Evolutionary conservation across 345 rosid genomes (phyloP), one percentile per base, ranked within the genome.

Genomic region (Erysimum cheiranthoides): DNA sequence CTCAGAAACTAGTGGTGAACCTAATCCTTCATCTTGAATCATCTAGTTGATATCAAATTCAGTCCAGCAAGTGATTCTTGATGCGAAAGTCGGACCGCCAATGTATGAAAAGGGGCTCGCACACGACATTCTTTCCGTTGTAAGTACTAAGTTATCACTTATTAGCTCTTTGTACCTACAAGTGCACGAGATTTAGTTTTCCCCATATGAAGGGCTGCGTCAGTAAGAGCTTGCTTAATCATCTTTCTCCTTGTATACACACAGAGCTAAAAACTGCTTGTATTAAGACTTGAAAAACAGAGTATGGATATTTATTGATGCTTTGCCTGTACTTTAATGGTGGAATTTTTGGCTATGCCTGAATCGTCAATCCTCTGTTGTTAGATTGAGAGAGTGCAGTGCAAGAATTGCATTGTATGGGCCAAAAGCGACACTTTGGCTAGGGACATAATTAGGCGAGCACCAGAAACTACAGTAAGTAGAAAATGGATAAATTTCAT

Each of bases 61-160:
- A 66, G 93, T 92, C 54, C 80, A 49, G 63, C 82, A 49, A 83
- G 93, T 92, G 78, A 83, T 95, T 77, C 82, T 95, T 42, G 99
- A 95, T 76, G 96, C 87, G n/a, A 95, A 95, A 83, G 90, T 92
- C 14, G 96, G 99, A 50, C 97, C 97, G 32, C 99, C 93, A 43
- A 81, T 78, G 66, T 84, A 83, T 82, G 99, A 92, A 78, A 89
- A 85, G 74, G 96, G 94, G 25, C 91, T 95, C 30, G 91, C 97
- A 6, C 79, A 85, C 69, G 97, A 95, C 77, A 86, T 95, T 62
- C 88, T 95, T 39, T 86, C 97, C 54, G 80, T 78, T 76, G 98
- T 92, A 80, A 87, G 97, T 82, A 69, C 63, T 1, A 10, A 2
- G 16, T 40, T 16, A 61, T 36, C 53, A 36, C 30, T 28, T 12